Evolutionary conservation across 768 basidiomycete species (phyloP).

Genomic region (Paxillus ammoniavirescens): DNA sequence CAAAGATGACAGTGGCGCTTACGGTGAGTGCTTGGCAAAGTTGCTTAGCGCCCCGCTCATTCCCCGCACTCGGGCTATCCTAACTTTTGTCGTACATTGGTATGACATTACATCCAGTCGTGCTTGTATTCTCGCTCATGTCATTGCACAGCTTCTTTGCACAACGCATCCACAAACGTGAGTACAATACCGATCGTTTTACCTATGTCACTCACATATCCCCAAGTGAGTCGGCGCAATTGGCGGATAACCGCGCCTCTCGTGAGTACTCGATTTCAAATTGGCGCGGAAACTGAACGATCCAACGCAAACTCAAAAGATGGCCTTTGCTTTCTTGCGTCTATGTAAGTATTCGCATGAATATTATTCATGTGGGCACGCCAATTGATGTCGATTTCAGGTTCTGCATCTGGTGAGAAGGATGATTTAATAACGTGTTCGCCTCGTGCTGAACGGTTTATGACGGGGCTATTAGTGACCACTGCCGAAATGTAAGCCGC

Average conservation of each 20-base stretch:
- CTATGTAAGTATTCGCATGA: conserved; percentile 21
- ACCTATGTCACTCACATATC: not conserved
- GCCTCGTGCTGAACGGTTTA: conserved; percentile 14
- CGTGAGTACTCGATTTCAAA: conserved; percentile 26
- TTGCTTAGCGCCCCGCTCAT: not conserved
- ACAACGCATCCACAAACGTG: conserved; percentile 42
- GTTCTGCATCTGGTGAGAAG: conserved; percentile 31
- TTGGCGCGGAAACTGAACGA: not conserved
- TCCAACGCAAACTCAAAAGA: conserved; percentile 11
- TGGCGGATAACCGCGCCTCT: conserved; percentile 32
- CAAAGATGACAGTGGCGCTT: conserved; percentile 25
- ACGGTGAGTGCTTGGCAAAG: conserved; percentile 26
- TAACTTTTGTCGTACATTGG: conserved; percentile 54
- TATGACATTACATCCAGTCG: conserved; percentile 15
- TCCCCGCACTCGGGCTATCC: conserved; percentile 38
- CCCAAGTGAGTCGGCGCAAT: conserved; percentile 25
- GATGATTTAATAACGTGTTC: not conserved
- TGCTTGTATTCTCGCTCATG: not conserved
- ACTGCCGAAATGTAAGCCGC: conserved; percentile 30
- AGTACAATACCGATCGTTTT: conserved; percentile 6
- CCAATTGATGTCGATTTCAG: conserved; percentile 22
- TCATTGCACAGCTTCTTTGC: conserved; percentile 33
- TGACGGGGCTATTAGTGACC: conserved; percentile 20
- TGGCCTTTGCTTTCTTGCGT: conserved; percentile 30
- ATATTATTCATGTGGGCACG: not conserved